These are phyloP conservation scores for Lactifluus volemus DNA, from an alignment of 768 basidiomycete species.

Conservation along the genomic window DNA sequence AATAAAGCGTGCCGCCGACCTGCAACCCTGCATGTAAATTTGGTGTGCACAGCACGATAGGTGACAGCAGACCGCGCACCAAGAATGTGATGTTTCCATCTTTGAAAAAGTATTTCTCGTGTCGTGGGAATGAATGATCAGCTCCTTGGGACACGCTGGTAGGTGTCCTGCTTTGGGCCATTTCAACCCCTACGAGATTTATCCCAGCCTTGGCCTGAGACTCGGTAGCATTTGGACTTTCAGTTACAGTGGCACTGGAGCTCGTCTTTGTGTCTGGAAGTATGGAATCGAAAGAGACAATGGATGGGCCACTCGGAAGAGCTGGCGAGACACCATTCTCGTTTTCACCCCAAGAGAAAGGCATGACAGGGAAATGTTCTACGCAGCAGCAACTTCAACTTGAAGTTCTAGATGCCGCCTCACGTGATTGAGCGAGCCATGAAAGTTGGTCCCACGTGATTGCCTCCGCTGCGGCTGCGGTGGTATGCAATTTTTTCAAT, in stretches of 20 bases:
- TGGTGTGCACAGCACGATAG: not conserved
- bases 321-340: not conserved
- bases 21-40: not conserved
- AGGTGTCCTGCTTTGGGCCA: not conserved
- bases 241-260: not conserved
- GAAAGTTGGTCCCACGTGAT: too few relatives aligned
- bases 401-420: too few relatives aligned
- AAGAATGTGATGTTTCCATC: conserved; percentile 16
- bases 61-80: not conserved
- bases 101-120: conserved; percentile 9
- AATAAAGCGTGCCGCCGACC: conserved; percentile 8
- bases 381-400: too few relatives aligned
- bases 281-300: not conserved
- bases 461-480: too few relatives aligned
- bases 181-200: not conserved
- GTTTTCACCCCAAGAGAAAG: not conserved
- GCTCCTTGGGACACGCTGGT: not conserved
- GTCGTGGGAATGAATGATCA: not conserved
- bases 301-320: not conserved
- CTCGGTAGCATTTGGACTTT: not conserved
- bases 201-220: not conserved
- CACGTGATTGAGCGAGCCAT: too few relatives aligned
- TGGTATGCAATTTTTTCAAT: too few relatives aligned
- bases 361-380: not conserved
- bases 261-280: not conserved